These are phyloP conservation scores for Baorangia bicolor DNA, from an alignment of 768 basidiomycete genomes.

Conservation along the genomic window DNA sequence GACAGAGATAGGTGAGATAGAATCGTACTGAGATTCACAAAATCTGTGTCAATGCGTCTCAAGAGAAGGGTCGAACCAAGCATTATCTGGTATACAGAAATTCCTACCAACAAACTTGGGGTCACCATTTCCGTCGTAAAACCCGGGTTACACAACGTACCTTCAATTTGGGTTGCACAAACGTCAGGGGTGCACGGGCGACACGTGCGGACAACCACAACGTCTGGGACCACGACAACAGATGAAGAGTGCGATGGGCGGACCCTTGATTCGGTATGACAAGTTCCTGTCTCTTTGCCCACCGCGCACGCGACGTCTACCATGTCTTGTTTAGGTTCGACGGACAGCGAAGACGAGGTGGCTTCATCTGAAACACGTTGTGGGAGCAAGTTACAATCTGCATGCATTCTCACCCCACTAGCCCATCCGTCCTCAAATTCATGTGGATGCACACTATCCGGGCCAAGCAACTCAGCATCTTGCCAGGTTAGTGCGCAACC, in stretches of 20 bases:
- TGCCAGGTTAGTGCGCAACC: constrained; percentile 38
- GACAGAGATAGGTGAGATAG: constrained; percentile 39
- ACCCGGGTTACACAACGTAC: constrained; percentile 36
- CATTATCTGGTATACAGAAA: constrained; percentile 71
- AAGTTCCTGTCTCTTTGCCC: constrained; percentile 5
- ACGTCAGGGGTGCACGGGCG: constrained; percentile 62
- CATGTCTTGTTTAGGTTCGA: constrained; percentile 1
- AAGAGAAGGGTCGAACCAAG: constrained; percentile 56
- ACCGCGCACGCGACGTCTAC: neutral
- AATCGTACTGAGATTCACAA: constrained; percentile 62
- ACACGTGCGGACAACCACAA: constrained; percentile 62
- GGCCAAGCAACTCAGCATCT: constrained; percentile 45
- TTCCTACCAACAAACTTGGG: constrained; percentile 42
- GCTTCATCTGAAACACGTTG: constrained; percentile 3
- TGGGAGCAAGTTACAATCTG: constrained; percentile 7
- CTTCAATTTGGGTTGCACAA: constrained; percentile 68
- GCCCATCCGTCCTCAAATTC: constrained; percentile 43
- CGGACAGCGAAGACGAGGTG: neutral
- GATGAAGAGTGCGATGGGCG: constrained; percentile 1
- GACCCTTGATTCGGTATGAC: constrained; percentile 1
- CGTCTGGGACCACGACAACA: constrained; percentile 18
- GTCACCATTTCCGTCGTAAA: constrained; percentile 7
- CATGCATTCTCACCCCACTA: constrained; percentile 13
- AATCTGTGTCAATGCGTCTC: constrained; percentile 77
- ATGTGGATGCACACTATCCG: constrained; percentile 42